Conservation (phyloP, 192 early-diverging fungal species). For the Umbelopsis isabellina region DNA sequence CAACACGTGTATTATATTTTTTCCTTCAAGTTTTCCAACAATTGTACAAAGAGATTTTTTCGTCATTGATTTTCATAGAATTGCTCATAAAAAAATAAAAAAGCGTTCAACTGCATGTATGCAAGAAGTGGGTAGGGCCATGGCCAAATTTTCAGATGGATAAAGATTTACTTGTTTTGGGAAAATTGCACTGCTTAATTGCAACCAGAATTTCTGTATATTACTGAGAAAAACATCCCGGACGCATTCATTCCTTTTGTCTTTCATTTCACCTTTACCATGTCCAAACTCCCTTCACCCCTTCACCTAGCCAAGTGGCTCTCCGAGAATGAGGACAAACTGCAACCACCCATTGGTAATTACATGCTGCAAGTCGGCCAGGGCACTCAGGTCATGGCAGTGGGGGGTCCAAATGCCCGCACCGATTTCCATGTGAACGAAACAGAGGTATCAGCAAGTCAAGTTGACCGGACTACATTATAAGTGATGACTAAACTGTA, state of each 20-base stretch:
- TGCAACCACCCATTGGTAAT: constrained; percentile 96
- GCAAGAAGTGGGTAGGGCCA: not conserved
- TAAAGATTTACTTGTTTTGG: no score
- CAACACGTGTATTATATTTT: constrained; percentile 25
- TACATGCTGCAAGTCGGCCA: constrained; percentile 78
- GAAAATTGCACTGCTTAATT: no score
- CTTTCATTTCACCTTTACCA: no score
- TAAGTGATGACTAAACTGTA: not conserved
- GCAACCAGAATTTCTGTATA: no score
- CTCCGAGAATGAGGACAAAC: constrained; percentile 73
- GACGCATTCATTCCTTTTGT: no score
- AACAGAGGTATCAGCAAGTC: constrained; percentile 73
- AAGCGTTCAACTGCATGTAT: constrained; percentile 11
- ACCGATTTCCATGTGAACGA: constrained; percentile 98
- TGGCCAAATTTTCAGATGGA: no score
- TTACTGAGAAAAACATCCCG: no score
- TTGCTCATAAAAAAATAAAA: no score
- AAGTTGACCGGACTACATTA: not conserved
- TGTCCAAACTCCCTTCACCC: constrained; percentile 2
- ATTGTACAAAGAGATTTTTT: constrained; percentile 20
- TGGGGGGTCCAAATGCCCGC: constrained; percentile 92
- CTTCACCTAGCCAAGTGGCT: constrained; percentile 81
- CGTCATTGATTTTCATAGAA: not conserved
- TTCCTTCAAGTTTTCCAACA: not conserved
- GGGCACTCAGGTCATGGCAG: constrained; percentile 91